Percentiles rank a stretch among this genome's conserved stretches.
Conservation (phyloP, 768 basidiomycete genomes). For the Leccinum incarnatum region DNA sequence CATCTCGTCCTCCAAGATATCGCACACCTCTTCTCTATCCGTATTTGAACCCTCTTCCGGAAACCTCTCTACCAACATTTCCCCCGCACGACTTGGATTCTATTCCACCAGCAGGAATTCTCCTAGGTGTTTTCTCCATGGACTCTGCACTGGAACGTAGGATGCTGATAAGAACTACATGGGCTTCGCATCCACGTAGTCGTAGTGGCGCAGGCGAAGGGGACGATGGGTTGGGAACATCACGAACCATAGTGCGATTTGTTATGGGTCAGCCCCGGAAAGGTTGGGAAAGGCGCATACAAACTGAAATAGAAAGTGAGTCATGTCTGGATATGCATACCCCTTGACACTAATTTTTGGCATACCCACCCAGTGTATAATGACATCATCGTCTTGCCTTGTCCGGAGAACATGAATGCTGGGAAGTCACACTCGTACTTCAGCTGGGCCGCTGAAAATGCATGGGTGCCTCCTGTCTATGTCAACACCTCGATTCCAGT, state of each 20-base stretch:
- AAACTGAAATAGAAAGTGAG: constrained; percentile 89
- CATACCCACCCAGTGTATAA: constrained; percentile 59
- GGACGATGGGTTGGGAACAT: constrained; percentile 72
- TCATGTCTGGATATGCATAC: constrained; percentile 14
- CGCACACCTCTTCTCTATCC: constrained; percentile 41
- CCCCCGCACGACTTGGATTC: constrained; percentile 71
- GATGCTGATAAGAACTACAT: constrained; percentile 84
- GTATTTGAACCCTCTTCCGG: constrained; percentile 33
- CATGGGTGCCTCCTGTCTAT: constrained; percentile 85
- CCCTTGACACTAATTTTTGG: constrained; percentile 4
- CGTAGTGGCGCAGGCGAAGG: constrained; percentile 68
- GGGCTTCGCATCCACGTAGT: constrained; percentile 81
- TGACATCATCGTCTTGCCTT: constrained; percentile 81
- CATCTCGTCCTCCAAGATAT: constrained; percentile 44
- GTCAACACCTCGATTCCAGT: constrained; percentile 40
- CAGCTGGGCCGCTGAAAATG: constrained; percentile 87
- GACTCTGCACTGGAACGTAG: constrained; percentile 83
- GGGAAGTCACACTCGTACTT: constrained; percentile 93
- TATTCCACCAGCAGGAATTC: constrained; percentile 79
- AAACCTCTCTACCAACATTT: constrained; percentile 45
- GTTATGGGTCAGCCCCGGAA: constrained; percentile 81
- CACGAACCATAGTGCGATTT: constrained; percentile 84
- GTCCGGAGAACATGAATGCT: constrained; percentile 92
- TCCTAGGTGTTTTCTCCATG: constrained; percentile 87
- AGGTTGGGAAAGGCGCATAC: constrained; percentile 75